Conservation (phyloP, 139 green algal species). For the Chlamydomonas schloesseri region DNA sequence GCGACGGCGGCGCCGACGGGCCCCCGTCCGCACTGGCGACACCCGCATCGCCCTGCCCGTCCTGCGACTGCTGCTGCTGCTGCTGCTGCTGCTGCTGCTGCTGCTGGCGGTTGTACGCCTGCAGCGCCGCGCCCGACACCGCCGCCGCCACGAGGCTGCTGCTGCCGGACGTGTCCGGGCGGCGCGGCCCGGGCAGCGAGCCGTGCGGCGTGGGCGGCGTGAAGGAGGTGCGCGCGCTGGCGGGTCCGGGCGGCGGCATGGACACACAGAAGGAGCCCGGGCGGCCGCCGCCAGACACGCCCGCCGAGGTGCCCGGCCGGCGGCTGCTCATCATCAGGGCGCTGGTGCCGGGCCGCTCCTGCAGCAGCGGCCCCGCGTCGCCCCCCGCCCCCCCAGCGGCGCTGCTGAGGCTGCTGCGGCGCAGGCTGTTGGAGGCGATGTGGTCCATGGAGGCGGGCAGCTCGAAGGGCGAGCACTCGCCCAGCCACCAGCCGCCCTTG, state of each 20-base stretch:
- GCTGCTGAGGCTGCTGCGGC: not conserved
- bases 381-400: not conserved
- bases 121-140: constrained; percentile 16
- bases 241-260: too few relatives aligned
- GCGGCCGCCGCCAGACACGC: not conserved
- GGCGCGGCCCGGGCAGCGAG: not conserved
- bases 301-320: not conserved
- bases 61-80: not conserved
- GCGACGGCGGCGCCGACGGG: not conserved
- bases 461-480: constrained; percentile 48
- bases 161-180: not conserved
- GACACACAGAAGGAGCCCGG: not conserved
- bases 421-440: constrained; percentile 3
- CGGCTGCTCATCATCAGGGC: not conserved
- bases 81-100: constrained; percentile 2
- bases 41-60: not conserved
- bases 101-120: constrained; percentile 2
- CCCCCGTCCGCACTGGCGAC: not conserved
- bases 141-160: constrained; percentile 28
- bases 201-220: constrained; percentile 3
- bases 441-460: constrained; percentile 44
- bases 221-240: not conserved
- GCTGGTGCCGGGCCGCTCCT: not conserved
- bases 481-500: constrained; percentile 55
- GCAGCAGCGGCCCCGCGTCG: not conserved